These are phyloP conservation scores for Cephaloascus fragrans DNA, from an alignment of 805 yeast genomes.

Conservation along the genomic window DNA sequence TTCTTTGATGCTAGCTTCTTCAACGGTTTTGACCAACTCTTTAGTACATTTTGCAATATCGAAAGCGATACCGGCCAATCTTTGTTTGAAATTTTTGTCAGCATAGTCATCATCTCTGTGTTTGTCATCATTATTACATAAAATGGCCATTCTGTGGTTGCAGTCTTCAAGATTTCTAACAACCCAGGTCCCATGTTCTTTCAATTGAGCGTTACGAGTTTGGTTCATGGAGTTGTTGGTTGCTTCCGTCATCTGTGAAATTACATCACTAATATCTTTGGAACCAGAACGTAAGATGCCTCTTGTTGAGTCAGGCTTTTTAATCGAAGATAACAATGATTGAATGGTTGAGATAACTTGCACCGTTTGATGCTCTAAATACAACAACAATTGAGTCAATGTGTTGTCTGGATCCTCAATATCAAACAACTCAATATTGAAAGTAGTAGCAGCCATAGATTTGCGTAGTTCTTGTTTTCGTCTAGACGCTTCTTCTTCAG, in stretches of 20 bases:
- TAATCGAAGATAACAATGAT: slow-evolving; percentile 64
- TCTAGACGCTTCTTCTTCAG: slow-evolving; percentile 22
- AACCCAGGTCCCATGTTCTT: slow-evolving; percentile 88
- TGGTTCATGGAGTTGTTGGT: slow-evolving; percentile 83
- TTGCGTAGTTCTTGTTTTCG: slow-evolving; percentile 35
- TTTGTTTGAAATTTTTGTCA: slow-evolving; percentile 81
- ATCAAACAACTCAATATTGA: slow-evolving; percentile 68
- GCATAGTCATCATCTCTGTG: slow-evolving; percentile 55
- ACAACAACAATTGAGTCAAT: slow-evolving; percentile 69
- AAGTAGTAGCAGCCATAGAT: slow-evolving; percentile 43
- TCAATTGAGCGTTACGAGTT: slow-evolving; percentile 72
- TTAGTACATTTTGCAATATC: slow-evolving; percentile 95
- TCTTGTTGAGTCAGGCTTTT: slow-evolving; percentile 65
- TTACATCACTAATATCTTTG: slow-evolving; percentile 66
- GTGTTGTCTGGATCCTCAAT: slow-evolving; percentile 85
- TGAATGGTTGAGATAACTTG: slow-evolving; percentile 88
- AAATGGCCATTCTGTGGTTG: slow-evolving; percentile 66
- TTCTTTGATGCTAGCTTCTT: slow-evolving; percentile 82
- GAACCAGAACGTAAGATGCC: slow-evolving; percentile 69
- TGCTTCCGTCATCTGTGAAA: slow-evolving; percentile 82
- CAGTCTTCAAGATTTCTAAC: slow-evolving; percentile 82
- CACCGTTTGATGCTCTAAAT: slow-evolving; percentile 88
- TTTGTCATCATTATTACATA: slow-evolving; percentile 41
- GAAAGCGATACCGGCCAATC: slow-evolving; percentile 92
- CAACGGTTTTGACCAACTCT: slow-evolving; percentile 91